Base-by-base conservation (phyloP, 2,329 filamentous ascomycete species). In the Fusarium sp. region DNA sequence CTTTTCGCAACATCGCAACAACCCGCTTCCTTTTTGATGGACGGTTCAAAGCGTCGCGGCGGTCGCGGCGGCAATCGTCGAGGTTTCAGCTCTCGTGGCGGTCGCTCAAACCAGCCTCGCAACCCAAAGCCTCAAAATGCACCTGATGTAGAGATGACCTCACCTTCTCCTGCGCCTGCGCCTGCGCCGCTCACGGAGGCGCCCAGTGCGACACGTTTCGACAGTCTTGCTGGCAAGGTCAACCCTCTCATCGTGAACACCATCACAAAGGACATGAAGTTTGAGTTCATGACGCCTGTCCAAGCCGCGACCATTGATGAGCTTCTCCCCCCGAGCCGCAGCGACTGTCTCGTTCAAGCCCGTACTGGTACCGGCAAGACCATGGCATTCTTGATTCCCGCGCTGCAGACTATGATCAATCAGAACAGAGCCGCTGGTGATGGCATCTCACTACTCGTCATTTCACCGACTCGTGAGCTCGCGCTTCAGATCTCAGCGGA, bases 301-400 rank as follows among this genome's bases (percentile, higher is more conserved):
- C 86, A 88, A 78, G 84, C 86, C 18, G 83, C 85, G 18, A 87
- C 86, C 5, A 79, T 88, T 15, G 78, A 81, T 64, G 81, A 83
- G 55, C 82, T 87, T 59, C 81, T 87, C 14, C 81, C 83, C n/a
- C 82, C 82, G 1, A 80, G 80, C 54, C 80, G 82, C 30, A 78
- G 75, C 55, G 86, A 88, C 76, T 83, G 89, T 64, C 84, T 97
- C 64, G 93, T 93, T 10, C 93, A 96, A 80, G 93, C 93, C 55
- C 95, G 92, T 83, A 97, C 93, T 2, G 93, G 93, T 72, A 97
- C 94, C 1, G 93, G 93, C 74, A 97, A 97, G 83, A 97, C 93
- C 0, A 81, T 96, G 60, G 93, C 92, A 50, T 97, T 97, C 82
- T 85, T 97, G 38, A 83, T 96, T 6, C 94, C 93, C n/a, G 87